Conservation (phyloP, 768 basidiomycete species). For the Tricholoma furcatifolium region DNA sequence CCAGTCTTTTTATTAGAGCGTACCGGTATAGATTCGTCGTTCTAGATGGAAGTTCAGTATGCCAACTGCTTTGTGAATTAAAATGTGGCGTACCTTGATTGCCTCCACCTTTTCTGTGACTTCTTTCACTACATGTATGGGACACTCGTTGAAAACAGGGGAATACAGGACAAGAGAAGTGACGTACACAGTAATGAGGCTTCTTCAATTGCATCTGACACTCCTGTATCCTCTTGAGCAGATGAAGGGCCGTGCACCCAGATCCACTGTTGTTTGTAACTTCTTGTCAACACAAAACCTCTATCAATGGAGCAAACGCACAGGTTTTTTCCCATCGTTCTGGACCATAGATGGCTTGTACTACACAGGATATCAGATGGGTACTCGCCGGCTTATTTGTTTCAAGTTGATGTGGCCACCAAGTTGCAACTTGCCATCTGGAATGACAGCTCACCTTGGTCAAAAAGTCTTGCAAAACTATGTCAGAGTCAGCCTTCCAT, state of each 20-base stretch:
- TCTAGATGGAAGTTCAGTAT: constrained; percentile 32
- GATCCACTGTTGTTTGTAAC: constrained; percentile 51
- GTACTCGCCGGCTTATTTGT: background rate
- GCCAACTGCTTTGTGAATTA: background rate
- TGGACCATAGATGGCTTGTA: constrained; percentile 78
- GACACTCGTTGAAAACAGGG: background rate
- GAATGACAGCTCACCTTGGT: constrained; percentile 40
- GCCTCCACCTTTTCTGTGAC: constrained; percentile 55
- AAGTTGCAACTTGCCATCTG: background rate
- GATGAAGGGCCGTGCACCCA: constrained; percentile 45
- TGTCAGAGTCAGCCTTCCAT: constrained; percentile 44
- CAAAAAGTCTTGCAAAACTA: constrained; percentile 52
- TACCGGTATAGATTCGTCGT: constrained; percentile 62
- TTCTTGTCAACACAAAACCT: background rate
- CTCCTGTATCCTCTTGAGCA: constrained; percentile 19
- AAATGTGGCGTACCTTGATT: constrained; percentile 48
- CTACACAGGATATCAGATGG: constrained; percentile 29
- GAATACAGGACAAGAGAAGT: background rate
- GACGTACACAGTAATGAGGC: constrained; percentile 42
- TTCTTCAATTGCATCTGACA: constrained; percentile 41
- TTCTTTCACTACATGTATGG: constrained; percentile 55
- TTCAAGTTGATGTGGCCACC: background rate
- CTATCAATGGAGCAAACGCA: constrained; percentile 28
- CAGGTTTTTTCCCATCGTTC: constrained; percentile 74
- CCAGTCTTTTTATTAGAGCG: constrained; percentile 74